Evolutionary conservation across 139 green algal species (phyloP).

Genomic region (Closterium sp.): DNA sequence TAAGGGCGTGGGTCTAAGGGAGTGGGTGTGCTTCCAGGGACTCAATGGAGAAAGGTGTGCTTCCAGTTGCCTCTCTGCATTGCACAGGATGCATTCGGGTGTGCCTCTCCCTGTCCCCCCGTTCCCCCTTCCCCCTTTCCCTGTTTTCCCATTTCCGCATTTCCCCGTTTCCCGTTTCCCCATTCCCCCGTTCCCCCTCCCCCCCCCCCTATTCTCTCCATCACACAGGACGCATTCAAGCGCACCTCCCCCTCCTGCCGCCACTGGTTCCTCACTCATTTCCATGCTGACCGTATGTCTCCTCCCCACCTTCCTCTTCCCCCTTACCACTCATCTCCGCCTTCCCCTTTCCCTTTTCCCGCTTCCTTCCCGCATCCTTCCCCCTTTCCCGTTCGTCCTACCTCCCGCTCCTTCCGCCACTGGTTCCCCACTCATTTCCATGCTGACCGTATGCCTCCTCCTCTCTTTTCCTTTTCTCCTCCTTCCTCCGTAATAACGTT

Average conservation of each 20-base stretch:
- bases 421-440: not conserved
- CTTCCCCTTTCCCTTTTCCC: not conserved
- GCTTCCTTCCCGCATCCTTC: not conserved
- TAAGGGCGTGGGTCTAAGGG: too few species aligned
- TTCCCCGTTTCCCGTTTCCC: not conserved
- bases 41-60: too few species aligned
- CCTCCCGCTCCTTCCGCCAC: not conserved
- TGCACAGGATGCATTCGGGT: too few species aligned
- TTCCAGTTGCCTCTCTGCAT: too few species aligned
- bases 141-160: too few species aligned
- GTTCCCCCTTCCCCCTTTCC: not conserved
- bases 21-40: too few species aligned
- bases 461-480: too few species aligned
- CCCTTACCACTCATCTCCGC: not conserved
- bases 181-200: not conserved
- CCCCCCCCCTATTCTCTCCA: not conserved
- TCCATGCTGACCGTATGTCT: slow-evolving; percentile 49
- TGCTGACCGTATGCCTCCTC: not conserved
- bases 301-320: slow-evolving; percentile 9
- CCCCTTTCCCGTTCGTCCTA: not conserved
- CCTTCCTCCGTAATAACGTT: too few species aligned
- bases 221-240: slow-evolving; percentile 22
- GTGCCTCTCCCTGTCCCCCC: not conserved
- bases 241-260: not conserved
- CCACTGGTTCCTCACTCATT: slow-evolving; percentile 59